Conservation (phyloP, 768 basidiomycete species). For the Panaeolus cyanescens region DNA sequence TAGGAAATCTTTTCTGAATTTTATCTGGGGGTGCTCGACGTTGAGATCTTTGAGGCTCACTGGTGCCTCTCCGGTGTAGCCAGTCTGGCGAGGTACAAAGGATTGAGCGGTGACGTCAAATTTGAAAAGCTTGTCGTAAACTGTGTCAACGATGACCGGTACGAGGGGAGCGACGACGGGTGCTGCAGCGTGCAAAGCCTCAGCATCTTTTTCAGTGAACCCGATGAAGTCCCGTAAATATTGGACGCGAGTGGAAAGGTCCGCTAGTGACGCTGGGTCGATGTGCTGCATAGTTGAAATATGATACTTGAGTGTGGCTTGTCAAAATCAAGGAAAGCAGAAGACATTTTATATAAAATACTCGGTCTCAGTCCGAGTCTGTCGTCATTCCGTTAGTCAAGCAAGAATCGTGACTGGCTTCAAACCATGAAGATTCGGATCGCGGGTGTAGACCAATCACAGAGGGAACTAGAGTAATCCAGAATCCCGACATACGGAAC, state of each 20-base stretch:
- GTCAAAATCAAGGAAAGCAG: neutral
- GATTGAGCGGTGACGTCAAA: constrained; percentile 45
- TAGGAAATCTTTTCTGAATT: constrained; percentile 44
- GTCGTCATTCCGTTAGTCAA: too few relatives aligned
- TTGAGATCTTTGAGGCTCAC: constrained; percentile 38
- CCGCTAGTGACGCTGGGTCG: constrained; percentile 24
- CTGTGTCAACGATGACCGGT: constrained; percentile 42
- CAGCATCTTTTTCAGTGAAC: constrained; percentile 43
- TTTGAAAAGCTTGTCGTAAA: constrained; percentile 43
- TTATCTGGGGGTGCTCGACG: constrained; percentile 46
- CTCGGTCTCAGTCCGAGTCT: too few relatives aligned
- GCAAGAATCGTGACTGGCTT: neutral
- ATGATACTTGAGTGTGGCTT: neutral
- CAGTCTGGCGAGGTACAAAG: constrained; percentile 38
- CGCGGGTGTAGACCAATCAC: neutral
- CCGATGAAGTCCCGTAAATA: constrained; percentile 49
- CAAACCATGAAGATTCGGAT: neutral
- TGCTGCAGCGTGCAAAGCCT: constrained; percentile 39
- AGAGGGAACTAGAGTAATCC: neutral
- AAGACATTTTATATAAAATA: neutral
- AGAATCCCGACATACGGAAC: neutral
- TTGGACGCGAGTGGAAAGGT: constrained; percentile 38
- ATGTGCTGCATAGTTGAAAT: constrained; percentile 25
- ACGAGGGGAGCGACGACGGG: constrained; percentile 44
- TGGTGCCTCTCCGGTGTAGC: constrained; percentile 42